Conservation (phyloP, 2,329 filamentous ascomycete genomes). For the Mariannaea sp. region DNA sequence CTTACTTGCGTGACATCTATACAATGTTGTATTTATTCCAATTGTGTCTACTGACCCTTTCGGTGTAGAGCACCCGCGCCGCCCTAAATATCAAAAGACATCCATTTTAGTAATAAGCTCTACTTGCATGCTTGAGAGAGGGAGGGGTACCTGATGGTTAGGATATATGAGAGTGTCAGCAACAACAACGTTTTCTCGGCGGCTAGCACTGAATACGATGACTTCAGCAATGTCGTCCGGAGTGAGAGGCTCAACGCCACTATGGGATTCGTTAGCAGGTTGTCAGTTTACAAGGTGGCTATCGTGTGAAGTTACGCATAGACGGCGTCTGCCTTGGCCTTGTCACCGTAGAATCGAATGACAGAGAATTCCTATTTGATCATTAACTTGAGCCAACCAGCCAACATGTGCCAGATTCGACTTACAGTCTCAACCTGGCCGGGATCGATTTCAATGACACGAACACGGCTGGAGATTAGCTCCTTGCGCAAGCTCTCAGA, state of each 20-base stretch:
- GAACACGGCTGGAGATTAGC: slow-evolving; percentile 77
- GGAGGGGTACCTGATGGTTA: slow-evolving; percentile 74
- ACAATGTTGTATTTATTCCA: neutral
- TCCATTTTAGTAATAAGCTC: slow-evolving; percentile 5
- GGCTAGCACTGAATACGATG: slow-evolving; percentile 81
- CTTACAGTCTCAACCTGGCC: slow-evolving; percentile 87
- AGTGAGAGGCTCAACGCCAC: slow-evolving; percentile 80
- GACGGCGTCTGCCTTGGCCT: slow-evolving; percentile 85
- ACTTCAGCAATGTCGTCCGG: slow-evolving; percentile 91
- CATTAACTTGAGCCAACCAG: neutral
- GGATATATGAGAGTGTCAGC: slow-evolving; percentile 88
- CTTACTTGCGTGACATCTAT: neutral
- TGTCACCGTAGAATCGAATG: slow-evolving; percentile 87
- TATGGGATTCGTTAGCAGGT: slow-evolving; percentile 40
- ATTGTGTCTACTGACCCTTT: slow-evolving; percentile 23
- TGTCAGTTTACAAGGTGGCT: neutral
- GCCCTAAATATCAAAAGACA: slow-evolving; percentile 33
- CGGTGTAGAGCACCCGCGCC: slow-evolving; percentile 43
- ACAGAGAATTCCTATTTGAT: slow-evolving; percentile 75
- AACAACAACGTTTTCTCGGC: slow-evolving; percentile 87
- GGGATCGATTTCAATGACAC: slow-evolving; percentile 87
- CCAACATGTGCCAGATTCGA: neutral
- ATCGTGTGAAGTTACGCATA: slow-evolving; percentile 68
- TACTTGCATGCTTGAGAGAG: neutral
- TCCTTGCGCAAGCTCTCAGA: slow-evolving; percentile 83